Evolutionary conservation across 805 yeast species (phyloP).

Genomic region (Pichia paraexigua): DNA sequence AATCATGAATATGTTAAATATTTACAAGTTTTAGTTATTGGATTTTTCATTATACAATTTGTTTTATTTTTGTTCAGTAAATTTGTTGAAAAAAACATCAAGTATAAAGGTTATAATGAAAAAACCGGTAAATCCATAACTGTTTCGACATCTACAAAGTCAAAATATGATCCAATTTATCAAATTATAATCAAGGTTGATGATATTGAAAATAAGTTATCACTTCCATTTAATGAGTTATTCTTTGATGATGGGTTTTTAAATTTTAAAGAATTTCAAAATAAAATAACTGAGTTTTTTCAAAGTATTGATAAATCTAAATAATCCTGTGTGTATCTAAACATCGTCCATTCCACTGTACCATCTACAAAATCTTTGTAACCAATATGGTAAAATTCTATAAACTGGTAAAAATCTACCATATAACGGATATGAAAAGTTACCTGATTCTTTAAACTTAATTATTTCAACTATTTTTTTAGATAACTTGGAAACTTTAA

Average conservation of each 20-base stretch:
- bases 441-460: constrained; percentile 34
- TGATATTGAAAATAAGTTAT: constrained; percentile 14
- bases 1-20: constrained; percentile 29
- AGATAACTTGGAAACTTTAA: constrained; percentile 34
- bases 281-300: constrained; percentile 19
- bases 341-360: constrained; percentile 27
- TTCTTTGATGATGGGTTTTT: constrained; percentile 42
- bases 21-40: constrained; percentile 30
- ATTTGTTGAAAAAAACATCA: constrained; percentile 34
- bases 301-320: constrained; percentile 17
- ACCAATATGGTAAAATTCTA: constrained; percentile 33
- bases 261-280: constrained; percentile 29
- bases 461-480: constrained; percentile 27
- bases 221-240: constrained; percentile 32
- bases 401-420: constrained; percentile 37
- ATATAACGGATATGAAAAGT: constrained; percentile 39
- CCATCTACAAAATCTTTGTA: constrained; percentile 27
- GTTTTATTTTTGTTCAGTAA: constrained; percentile 29
- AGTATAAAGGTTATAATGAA: constrained; percentile 36
- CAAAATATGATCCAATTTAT: constrained; percentile 40
- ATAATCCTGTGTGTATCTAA: constrained; percentile 3
- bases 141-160: constrained; percentile 30
- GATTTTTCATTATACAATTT: constrained; percentile 32
- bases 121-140: constrained; percentile 28
- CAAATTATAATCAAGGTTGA: constrained; percentile 28